These are phyloP conservation scores for Paramarasmius palmivorus DNA, from an alignment of 1,284 basidiomycete species.

Conservation along the genomic window DNA sequence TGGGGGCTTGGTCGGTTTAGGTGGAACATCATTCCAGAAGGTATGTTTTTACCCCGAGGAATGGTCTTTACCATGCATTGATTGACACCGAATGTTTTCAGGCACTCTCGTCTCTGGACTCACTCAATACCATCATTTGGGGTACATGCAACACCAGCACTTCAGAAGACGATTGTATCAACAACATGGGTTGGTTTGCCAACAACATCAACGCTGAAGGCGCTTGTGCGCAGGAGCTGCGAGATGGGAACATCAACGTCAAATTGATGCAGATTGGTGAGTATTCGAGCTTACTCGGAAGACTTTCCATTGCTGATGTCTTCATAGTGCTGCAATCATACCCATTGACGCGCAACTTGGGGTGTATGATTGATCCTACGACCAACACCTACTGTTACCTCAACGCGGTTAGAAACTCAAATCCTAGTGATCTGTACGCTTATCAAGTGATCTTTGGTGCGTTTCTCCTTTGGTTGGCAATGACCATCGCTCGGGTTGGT, in stretches of 20 bases:
- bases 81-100: background rate
- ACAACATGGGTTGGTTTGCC: slow-evolving; percentile 66
- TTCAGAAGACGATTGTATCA: slow-evolving; percentile 46
- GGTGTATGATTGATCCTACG: slow-evolving; percentile 53
- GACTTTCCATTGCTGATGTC: no score
- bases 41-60: slow-evolving; percentile 18
- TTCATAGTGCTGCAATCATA: slow-evolving; percentile 62
- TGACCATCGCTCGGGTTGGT: no score
- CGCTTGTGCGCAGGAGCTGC: slow-evolving; percentile 55
- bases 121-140: slow-evolving; percentile 73
- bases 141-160: slow-evolving; percentile 73
- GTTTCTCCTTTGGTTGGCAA: slow-evolving; percentile 46
- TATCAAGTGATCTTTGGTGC: slow-evolving; percentile 44
- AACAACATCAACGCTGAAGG: slow-evolving; percentile 35
- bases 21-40: slow-evolving; percentile 55
- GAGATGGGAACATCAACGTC: slow-evolving; percentile 48
- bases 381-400: slow-evolving; percentile 71
- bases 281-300: slow-evolving; percentile 21
- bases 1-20: slow-evolving; percentile 69
- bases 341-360: slow-evolving; percentile 53
- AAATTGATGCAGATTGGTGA: slow-evolving; percentile 53
- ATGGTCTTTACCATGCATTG: no score
- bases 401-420: slow-evolving; percentile 51
- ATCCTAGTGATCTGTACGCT: slow-evolving; percentile 64
- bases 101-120: slow-evolving; percentile 26